Conservation (phyloP, 805 yeast species). For the Ogataea degrootiae region DNA sequence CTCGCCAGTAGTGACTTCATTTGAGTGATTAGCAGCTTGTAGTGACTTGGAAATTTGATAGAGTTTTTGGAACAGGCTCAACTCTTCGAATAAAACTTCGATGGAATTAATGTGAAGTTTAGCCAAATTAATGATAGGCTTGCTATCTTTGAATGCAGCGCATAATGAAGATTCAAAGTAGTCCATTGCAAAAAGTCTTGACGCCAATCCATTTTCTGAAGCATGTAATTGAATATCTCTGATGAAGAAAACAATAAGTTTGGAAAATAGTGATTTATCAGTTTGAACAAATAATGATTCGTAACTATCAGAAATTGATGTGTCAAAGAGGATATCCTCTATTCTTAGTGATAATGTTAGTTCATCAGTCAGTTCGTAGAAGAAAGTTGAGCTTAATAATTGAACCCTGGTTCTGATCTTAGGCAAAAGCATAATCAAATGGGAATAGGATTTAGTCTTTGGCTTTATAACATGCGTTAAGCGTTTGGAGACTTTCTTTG, state of each 20-base stretch:
- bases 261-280: conserved; percentile 8
- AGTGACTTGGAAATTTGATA: neutral
- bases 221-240: conserved; percentile 21
- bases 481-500: neutral
- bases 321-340: conserved; percentile 25
- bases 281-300: conserved; percentile 19
- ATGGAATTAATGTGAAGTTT: conserved; percentile 7
- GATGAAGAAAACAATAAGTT: conserved; percentile 13
- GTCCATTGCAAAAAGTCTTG: conserved; percentile 16
- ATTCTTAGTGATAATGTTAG: conserved; percentile 9
- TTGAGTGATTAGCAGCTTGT: neutral
- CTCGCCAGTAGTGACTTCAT: neutral
- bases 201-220: conserved; percentile 4
- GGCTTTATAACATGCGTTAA: neutral
- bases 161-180: conserved; percentile 9
- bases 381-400: conserved; percentile 15
- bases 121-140: conserved; percentile 1
- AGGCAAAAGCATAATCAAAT: conserved; percentile 13
- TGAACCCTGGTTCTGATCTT: conserved; percentile 23
- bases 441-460: neutral
- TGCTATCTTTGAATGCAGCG: conserved; percentile 7
- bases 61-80: conserved; percentile 15
- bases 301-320: conserved; percentile 21
- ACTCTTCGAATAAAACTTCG: conserved; percentile 10
- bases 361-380: conserved; percentile 10